phyloP scores from a whole-genome alignment of 2,329 filamentous ascomycete species.

The Penicillium aurantiogriseum region DNA sequence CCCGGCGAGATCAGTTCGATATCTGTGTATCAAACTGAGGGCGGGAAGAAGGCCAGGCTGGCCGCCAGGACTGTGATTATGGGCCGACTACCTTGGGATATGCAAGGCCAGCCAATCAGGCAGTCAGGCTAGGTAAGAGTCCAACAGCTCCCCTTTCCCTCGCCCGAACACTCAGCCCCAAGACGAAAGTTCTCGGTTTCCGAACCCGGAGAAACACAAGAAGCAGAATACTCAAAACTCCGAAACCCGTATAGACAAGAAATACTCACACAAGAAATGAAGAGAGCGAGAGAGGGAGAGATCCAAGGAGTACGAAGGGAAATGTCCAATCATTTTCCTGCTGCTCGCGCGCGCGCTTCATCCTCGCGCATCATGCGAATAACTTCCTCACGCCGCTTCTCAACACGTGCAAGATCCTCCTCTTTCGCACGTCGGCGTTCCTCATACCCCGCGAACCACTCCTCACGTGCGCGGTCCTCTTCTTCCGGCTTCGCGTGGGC shows the following conservation, averaged over 20 bases:
- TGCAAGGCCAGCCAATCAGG: neutral
- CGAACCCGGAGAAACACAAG: slow-evolving; percentile 12
- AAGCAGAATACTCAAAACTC: slow-evolving; percentile 16
- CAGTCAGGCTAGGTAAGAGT: neutral
- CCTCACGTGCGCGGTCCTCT: slow-evolving; percentile 82
- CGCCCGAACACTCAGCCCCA: neutral
- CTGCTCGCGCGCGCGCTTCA: slow-evolving; percentile 27
- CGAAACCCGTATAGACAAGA: slow-evolving; percentile 21
- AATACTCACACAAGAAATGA: slow-evolving; percentile 15
- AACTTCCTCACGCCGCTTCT: slow-evolving; percentile 42
- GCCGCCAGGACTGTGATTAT: too few species aligned
- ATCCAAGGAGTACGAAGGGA: neutral
- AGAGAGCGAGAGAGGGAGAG: neutral
- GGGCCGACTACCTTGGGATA: too few species aligned
- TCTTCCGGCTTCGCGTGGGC: slow-evolving; percentile 78
- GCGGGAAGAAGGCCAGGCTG: neutral
- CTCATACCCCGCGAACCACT: slow-evolving; percentile 82
- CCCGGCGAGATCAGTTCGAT: neutral
- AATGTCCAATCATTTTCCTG: slow-evolving; percentile 17
- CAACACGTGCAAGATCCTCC: slow-evolving; percentile 52
- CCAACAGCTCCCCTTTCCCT: neutral
- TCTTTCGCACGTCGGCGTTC: slow-evolving; percentile 68
- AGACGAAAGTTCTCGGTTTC: slow-evolving; percentile 3
- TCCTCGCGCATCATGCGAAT: slow-evolving; percentile 44
- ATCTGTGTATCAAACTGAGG: neutral